Conservation (phyloP, 768 basidiomycete species). For the Leccinum pellstonianum region DNA sequence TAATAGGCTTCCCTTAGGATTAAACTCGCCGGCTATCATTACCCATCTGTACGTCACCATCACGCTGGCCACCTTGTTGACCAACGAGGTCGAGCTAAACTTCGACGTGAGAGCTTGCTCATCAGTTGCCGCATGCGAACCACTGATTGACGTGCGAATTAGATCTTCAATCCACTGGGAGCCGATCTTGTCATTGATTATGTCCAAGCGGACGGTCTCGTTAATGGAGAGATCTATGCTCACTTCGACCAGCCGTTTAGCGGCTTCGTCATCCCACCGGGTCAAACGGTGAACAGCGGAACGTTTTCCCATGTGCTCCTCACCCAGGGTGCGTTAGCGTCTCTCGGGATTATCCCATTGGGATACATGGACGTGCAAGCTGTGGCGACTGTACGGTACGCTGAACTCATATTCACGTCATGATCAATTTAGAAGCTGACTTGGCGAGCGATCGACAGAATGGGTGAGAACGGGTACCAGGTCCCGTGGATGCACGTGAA, state of each 20-base stretch:
- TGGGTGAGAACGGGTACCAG: constrained; percentile 55
- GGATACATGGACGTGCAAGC: constrained; percentile 53
- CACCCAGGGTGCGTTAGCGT: constrained; percentile 53
- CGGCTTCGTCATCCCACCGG: constrained; percentile 55
- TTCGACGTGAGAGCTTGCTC: constrained; percentile 47
- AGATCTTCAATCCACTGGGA: constrained; percentile 57
- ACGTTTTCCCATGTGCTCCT: constrained; percentile 55
- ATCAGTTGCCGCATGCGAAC: not conserved
- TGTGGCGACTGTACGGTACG: constrained; percentile 43
- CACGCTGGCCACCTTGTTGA: constrained; percentile 46
- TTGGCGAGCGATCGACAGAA: constrained; percentile 20
- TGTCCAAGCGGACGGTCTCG: constrained; percentile 53
- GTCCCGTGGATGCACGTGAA: constrained; percentile 65
- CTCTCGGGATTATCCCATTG: constrained; percentile 57
- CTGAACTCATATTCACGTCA: not conserved
- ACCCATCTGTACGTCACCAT: constrained; percentile 56
- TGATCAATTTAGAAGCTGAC: not conserved
- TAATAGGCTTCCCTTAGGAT: constrained; percentile 23
- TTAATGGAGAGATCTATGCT: constrained; percentile 55
- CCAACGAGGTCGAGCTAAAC: constrained; percentile 51
- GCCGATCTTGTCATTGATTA: constrained; percentile 55
- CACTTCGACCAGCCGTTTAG: constrained; percentile 55
- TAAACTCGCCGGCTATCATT: constrained; percentile 57
- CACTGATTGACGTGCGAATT: constrained; percentile 3
- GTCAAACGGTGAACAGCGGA: constrained; percentile 61